Evolutionary conservation across 2,329 filamentous ascomycete species (phyloP).

Genomic region (Colletotrichum cuscutae): DNA sequence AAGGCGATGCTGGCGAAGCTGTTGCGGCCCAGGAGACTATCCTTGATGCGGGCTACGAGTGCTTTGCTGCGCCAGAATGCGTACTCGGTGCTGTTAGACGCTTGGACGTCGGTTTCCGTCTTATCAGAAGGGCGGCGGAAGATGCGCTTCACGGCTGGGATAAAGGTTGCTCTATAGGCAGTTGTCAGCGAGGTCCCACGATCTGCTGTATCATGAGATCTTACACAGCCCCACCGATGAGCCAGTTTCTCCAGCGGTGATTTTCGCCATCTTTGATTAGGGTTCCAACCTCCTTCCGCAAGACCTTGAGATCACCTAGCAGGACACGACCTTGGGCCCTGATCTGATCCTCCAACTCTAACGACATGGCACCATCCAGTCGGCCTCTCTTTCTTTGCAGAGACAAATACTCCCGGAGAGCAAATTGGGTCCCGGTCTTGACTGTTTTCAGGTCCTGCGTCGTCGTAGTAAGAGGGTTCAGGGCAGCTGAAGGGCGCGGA

Average conservation of each 20-base stretch:
- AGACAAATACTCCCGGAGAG: conserved; percentile 48
- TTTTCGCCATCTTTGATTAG: conserved; percentile 57
- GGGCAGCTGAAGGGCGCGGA: conserved; percentile 18
- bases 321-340: conserved; percentile 53
- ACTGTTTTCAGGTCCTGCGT: conserved; percentile 45
- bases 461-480: conserved; percentile 33
- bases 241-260: conserved; percentile 63
- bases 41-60: conserved; percentile 60
- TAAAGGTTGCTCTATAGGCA: conserved; percentile 56
- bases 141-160: conserved; percentile 62
- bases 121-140: conserved; percentile 58
- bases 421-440: conserved; percentile 47
- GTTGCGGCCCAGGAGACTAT: conserved; percentile 54
- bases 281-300: conserved; percentile 56
- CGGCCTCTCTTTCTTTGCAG: conserved; percentile 45
- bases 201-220: conserved; percentile 36
- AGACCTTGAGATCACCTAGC: conserved; percentile 54
- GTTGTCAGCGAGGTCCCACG: not conserved
- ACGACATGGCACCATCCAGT: conserved; percentile 42
- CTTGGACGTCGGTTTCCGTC: conserved; percentile 40
- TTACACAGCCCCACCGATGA: conserved; percentile 63
- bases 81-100: conserved; percentile 66
- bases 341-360: conserved; percentile 55
- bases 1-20: conserved; percentile 61
- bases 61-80: conserved; percentile 63